These are phyloP conservation scores for Hortaea werneckii DNA, from an alignment of 2,329 filamentous ascomycete species.

Conservation along the genomic window DNA sequence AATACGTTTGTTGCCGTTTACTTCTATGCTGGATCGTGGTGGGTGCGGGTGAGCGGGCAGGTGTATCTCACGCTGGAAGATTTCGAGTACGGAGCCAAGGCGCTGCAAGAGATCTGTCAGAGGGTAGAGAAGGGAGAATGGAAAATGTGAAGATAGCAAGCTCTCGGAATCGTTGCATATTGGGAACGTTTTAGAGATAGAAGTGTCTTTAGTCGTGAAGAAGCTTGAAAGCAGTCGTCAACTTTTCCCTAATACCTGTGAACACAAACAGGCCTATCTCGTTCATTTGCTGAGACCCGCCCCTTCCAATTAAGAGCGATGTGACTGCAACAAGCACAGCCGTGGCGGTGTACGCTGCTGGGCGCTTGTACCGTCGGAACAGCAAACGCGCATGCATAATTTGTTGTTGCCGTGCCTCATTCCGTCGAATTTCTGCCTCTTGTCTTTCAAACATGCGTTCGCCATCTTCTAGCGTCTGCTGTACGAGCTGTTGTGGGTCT, in stretches of 20 bases:
- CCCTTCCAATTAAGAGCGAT: constrained; percentile 32
- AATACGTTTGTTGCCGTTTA: constrained; percentile 62
- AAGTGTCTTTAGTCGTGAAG: too few relatives aligned
- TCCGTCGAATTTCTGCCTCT: constrained; percentile 57
- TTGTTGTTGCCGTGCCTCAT: constrained; percentile 47
- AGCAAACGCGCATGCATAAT: constrained; percentile 28
- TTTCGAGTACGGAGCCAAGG: constrained; percentile 58
- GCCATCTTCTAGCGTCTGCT: constrained; percentile 56
- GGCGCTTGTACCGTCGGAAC: constrained; percentile 56
- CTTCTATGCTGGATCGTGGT: constrained; percentile 52
- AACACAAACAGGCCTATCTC: too few relatives aligned
- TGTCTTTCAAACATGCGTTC: constrained; percentile 60
- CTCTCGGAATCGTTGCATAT: neutral
- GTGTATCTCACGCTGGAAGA: constrained; percentile 73
- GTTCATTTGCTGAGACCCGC: neutral
- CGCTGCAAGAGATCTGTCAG: constrained; percentile 48
- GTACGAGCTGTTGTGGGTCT: constrained; percentile 37
- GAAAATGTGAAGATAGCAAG: constrained; percentile 18
- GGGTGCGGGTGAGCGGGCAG: constrained; percentile 68
- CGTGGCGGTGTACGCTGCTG: constrained; percentile 41
- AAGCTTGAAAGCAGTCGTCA: too few relatives aligned
- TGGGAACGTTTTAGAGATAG: too few relatives aligned
- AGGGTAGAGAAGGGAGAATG: constrained; percentile 39
- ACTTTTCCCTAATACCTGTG: too few relatives aligned
- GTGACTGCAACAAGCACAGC: constrained; percentile 58